phyloP scores from a whole-genome alignment of 352 stramenopile genomes.

The Phytophthora kernoviae region DNA sequence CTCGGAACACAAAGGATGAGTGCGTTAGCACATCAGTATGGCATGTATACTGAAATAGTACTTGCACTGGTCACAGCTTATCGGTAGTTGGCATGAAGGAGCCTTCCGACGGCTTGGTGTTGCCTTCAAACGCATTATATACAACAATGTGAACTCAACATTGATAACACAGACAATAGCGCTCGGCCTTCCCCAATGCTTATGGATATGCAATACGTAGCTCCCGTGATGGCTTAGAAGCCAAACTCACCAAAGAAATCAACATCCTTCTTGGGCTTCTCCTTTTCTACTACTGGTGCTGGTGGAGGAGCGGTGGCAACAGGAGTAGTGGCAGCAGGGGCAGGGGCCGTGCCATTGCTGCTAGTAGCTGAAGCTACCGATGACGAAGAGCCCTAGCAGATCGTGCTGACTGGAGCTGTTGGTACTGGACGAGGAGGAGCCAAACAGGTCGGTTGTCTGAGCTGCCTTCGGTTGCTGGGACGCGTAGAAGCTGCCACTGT shows the following conservation, averaged over 20 bases:
- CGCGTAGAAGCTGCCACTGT: conserved; percentile 23
- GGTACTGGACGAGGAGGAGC: conserved; percentile 42
- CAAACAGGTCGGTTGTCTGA: conserved; percentile 54
- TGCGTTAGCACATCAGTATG: not conserved
- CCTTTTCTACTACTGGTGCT: conserved; percentile 32
- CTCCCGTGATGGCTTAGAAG: conserved; percentile 45
- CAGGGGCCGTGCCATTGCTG: conserved; percentile 26
- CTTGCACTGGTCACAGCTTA: too few species aligned
- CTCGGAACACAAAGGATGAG: conserved; percentile 7
- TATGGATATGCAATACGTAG: conserved; percentile 23
- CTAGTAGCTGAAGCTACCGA: conserved; percentile 19
- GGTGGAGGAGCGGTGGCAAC: conserved; percentile 28
- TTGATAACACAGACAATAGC: conserved; percentile 20
- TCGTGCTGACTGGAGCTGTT: conserved; percentile 31
- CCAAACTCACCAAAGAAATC: conserved; percentile 88
- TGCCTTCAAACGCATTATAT: too few species aligned
- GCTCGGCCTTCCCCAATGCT: conserved; percentile 22
- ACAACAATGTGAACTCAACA: conserved; percentile 1
- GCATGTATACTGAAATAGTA: too few species aligned
- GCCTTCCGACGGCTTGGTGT: not conserved
- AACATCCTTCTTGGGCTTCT: conserved; percentile 78
- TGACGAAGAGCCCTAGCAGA: conserved; percentile 28
- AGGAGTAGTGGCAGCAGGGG: conserved; percentile 26
- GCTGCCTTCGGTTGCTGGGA: conserved; percentile 30
- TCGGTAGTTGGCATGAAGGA: conserved; percentile 1